Evolutionary conservation across 2,329 filamentous ascomycete species (phyloP), one percentile per base, ranked within the genome.

Genomic region (Penicillium sp.): DNA sequence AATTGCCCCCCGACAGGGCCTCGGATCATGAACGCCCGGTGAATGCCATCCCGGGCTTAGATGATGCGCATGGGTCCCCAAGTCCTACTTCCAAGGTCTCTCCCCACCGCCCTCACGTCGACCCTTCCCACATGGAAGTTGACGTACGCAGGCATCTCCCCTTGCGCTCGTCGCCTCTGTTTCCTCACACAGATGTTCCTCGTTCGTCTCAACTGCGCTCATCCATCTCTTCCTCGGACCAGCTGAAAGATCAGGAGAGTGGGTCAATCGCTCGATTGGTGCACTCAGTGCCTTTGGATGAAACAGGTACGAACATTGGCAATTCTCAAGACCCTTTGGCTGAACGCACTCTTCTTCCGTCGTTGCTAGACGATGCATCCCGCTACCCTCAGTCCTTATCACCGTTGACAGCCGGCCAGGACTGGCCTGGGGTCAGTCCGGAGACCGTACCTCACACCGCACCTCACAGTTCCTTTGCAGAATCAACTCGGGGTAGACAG

Each of bases 91-190:
- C 61, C 62, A 66, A 68, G 60, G 62, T 67, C 59, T 64, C 63
- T 54, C 59, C 65, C 62, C 61, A 59, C 51, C 57, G 52, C 54
- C 53, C 60, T 56, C 58, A 52, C 61, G 64, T 58, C 63, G 60
- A 60, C 56, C 58, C 63, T 62, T 63, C 66, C 65, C 63, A 60
- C 66, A 71, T 71, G 69, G 69, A 72, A 67, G 66, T 70, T 62
- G 69, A 68, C 66, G 63, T 65, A 58, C 65, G 58, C 65, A 66
- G 65, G 64, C 59, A 63, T 51, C 53, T 62, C 54, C 65, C 65
- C 45, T 63, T 68, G 50, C 61, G 59, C 54, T 59, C 69, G 43
- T 54, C 68, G 21, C 59, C 67, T 39, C 52, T 65, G 41, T 64
- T 66, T 39, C 47, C 60, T 24, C 56, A 63, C 24, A 57, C 67